Evolutionary conservation across 345 rosid species (phyloP), one percentile per base, ranked within the genome.

Genomic region (Cardiospermum halicacabum): DNA sequence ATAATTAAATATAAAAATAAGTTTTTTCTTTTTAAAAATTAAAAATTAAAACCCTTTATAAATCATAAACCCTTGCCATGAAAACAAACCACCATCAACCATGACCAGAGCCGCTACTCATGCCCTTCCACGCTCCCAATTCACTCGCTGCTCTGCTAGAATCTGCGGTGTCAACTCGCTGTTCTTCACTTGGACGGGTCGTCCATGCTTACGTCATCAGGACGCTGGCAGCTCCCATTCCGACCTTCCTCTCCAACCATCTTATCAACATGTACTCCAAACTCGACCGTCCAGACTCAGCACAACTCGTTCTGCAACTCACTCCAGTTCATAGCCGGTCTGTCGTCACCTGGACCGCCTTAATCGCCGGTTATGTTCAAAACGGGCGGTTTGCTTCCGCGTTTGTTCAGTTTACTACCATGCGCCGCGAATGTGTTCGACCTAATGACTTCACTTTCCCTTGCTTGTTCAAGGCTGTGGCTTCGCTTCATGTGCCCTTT

Each of bases 391-490:
- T 84, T 70, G 31, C 80, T n/a, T 63, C 82, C 25, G 86, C 94
- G 0, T 62, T 92, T 67, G 40, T 60, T 65, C 78, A 73, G 32
- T 85, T 87, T 74, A 36, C 72, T 0, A 66, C 58, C 56, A 89
- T 89, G 96, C 78, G 73, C 64, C 79, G 74, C 9, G 84, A 87
- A 49, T 60, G 78, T 72, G 65, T 91, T 43, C 62, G 13, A 7
- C 97, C 94, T 11, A 89, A 91, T 37, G 97, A 89, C 27, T 87
- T 80, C 75, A 89, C 94, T 61, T 82, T 91, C 60, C 97, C 97
- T 64, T 91, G 96, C 45, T 84, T 66, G 7, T 87, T 89, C 59
- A 89, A 89, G 78, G 92, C 97, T 24, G 64, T 85, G n/a, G 88
- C 87, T 66, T 74, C 73, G 1, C 75, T 89, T 34, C 57, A 73